These are phyloP conservation scores for Kodamaea kakaduensis DNA, from an alignment of 805 yeast species.

Conservation along the genomic window DNA sequence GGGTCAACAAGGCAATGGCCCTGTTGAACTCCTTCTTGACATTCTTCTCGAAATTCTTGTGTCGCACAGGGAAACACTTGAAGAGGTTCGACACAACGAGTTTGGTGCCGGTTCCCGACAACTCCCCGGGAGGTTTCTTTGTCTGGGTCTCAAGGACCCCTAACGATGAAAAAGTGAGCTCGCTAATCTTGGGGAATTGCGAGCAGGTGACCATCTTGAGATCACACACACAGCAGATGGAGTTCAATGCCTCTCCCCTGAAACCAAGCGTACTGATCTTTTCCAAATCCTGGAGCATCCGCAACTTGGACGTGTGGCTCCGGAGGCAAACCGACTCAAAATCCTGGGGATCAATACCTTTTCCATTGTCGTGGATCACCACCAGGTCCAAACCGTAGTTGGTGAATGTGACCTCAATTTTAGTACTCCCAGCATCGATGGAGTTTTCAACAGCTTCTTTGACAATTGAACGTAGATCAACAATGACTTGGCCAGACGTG, in stretches of 20 bases:
- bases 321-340: constrained; percentile 53
- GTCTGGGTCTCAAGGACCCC: constrained; percentile 46
- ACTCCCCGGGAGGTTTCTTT: constrained; percentile 44
- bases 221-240: constrained; percentile 54
- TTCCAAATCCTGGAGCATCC: constrained; percentile 50
- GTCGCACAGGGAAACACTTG: constrained; percentile 72
- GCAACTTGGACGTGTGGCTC: constrained; percentile 65
- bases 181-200: constrained; percentile 54
- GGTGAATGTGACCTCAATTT: constrained; percentile 62
- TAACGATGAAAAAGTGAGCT: constrained; percentile 47
- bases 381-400: constrained; percentile 72
- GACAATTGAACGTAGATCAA: constrained; percentile 69
- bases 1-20: constrained; percentile 58
- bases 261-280: constrained; percentile 60
- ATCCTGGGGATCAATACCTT: constrained; percentile 54
- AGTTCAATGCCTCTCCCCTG: constrained; percentile 78
- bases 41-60: constrained; percentile 66
- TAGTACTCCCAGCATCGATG: constrained; percentile 70
- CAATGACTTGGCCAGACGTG: constrained; percentile 91
- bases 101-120: constrained; percentile 59
- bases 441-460: constrained; percentile 88
- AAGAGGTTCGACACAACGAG: constrained; percentile 60
- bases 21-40: constrained; percentile 68
- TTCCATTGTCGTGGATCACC: constrained; percentile 66
- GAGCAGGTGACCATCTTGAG: constrained; percentile 51